phyloP scores from a whole-genome alignment of 768 basidiomycete species.

The Mycena maculata region DNA sequence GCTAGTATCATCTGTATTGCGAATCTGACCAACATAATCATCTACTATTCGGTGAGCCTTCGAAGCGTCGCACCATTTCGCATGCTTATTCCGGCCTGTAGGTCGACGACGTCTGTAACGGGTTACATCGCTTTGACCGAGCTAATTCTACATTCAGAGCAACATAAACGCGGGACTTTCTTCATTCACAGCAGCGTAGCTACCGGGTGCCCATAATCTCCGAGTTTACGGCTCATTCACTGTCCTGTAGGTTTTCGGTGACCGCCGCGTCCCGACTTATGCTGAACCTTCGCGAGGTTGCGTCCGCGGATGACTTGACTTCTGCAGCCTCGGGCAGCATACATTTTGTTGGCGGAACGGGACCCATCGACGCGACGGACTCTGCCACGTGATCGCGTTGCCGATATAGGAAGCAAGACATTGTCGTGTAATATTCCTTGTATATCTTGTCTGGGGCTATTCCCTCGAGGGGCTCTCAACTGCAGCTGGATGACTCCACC shows the following conservation, averaged over 20 bases:
- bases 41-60: constrained; percentile 14
- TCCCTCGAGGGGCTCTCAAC: too few relatives aligned
- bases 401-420: neutral
- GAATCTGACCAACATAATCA: constrained; percentile 15
- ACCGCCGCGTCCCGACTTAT: constrained; percentile 13
- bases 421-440: too few relatives aligned
- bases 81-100: constrained; percentile 7
- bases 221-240: constrained; percentile 5
- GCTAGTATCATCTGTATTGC: constrained; percentile 12
- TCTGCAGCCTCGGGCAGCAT: constrained; percentile 1
- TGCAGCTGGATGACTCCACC: too few relatives aligned
- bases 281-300: constrained; percentile 13
- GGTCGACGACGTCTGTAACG: constrained; percentile 10
- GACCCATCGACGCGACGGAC: constrained; percentile 8
- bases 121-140: constrained; percentile 3
- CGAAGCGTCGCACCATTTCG: constrained; percentile 9
- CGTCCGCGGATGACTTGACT: constrained; percentile 10
- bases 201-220: constrained; percentile 2
- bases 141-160: constrained; percentile 15
- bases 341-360: constrained; percentile 4
- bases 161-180: constrained; percentile 17
- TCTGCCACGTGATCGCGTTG: constrained; percentile 5
- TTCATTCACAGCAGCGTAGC: constrained; percentile 12
- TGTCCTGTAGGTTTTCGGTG: constrained; percentile 6
- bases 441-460: too few relatives aligned